These are phyloP conservation scores for Pseudogymnoascus sp. DNA, from an alignment of 2,329 filamentous ascomycete species.

Conservation along the genomic window DNA sequence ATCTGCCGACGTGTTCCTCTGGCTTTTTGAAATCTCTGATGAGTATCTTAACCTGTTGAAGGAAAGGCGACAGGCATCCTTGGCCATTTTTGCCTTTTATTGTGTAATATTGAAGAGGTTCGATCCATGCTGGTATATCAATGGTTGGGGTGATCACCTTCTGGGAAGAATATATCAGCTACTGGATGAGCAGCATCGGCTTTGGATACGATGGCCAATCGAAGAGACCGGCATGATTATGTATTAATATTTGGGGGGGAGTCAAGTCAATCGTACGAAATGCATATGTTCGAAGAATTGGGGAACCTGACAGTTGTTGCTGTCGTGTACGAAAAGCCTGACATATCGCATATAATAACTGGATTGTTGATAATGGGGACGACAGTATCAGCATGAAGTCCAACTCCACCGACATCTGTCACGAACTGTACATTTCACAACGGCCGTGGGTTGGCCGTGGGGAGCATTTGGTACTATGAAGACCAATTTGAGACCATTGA, in stretches of 20 bases:
- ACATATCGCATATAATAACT: too few species aligned
- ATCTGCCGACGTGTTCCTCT: slow-evolving; percentile 33
- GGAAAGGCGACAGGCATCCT: slow-evolving; percentile 26
- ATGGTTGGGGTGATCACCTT: slow-evolving; percentile 30
- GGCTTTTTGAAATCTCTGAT: slow-evolving; percentile 32
- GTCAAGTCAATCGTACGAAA: slow-evolving; percentile 4
- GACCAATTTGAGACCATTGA: slow-evolving; percentile 42
- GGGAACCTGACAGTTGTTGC: slow-evolving; percentile 21
- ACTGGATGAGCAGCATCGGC: slow-evolving; percentile 31
- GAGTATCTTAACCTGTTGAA: slow-evolving; percentile 31
- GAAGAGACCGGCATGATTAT: slow-evolving; percentile 22
- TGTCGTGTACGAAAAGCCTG: slow-evolving; percentile 12
- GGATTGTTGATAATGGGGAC: too few species aligned
- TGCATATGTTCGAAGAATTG: slow-evolving; percentile 23
- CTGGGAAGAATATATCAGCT: slow-evolving; percentile 27
- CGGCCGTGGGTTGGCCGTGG: too few species aligned
- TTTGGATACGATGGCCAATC: slow-evolving; percentile 31
- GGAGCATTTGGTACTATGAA: slow-evolving; percentile 31
- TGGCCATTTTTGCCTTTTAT: slow-evolving; percentile 32
- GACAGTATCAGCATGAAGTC: too few species aligned
- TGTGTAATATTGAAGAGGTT: slow-evolving; percentile 29
- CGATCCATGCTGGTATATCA: slow-evolving; percentile 31
- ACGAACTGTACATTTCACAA: too few species aligned
- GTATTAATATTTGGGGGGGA: not conserved
- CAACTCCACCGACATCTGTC: too few species aligned